Evolutionary conservation across 805 yeast genomes (phyloP).

Genomic region (Starmera amethionina): DNA sequence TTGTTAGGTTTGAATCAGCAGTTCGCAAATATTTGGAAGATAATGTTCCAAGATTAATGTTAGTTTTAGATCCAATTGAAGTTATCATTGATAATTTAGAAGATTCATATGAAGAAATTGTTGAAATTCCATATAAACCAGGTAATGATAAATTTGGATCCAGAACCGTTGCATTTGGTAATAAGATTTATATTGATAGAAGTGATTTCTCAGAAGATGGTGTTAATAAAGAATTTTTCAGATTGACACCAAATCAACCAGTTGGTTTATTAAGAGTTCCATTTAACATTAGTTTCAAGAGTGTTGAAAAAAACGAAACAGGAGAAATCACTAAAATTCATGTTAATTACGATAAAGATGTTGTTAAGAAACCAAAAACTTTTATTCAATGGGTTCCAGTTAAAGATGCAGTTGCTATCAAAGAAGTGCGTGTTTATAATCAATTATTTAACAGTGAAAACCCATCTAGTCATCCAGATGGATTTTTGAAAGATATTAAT

Average conservation of each 20-base stretch:
- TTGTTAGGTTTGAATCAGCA: slow-evolving; percentile 78
- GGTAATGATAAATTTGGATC: slow-evolving; percentile 73
- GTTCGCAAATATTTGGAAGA: slow-evolving; percentile 82
- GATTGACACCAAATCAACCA: slow-evolving; percentile 88
- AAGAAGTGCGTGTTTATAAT: slow-evolving; percentile 80
- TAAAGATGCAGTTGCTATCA: slow-evolving; percentile 51
- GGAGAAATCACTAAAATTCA: slow-evolving; percentile 65
- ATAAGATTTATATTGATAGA: slow-evolving; percentile 75
- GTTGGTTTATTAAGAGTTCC: slow-evolving; percentile 95
- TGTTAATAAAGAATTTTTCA: slow-evolving; percentile 63
- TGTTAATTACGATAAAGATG: slow-evolving; percentile 69
- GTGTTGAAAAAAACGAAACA: slow-evolving; percentile 47
- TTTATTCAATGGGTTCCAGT: slow-evolving; percentile 95
- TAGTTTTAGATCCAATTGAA: slow-evolving; percentile 79
- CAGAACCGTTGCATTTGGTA: slow-evolving; percentile 66
- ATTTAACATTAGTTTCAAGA: slow-evolving; percentile 61
- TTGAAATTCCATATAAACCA: slow-evolving; percentile 58
- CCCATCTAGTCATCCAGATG: slow-evolving; percentile 82
- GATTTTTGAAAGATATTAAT: slow-evolving; percentile 77
- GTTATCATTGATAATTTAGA: slow-evolving; percentile 74
- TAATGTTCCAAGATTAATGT: slow-evolving; percentile 90
- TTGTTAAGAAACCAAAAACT: slow-evolving; percentile 67
- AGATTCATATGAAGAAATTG: slow-evolving; percentile 60
- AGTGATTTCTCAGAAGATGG: slow-evolving; percentile 69
- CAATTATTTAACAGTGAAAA: slow-evolving; percentile 86